phyloP scores from a whole-genome alignment of 345 rosid genomes.

The Citrus mangshanensis region DNA sequence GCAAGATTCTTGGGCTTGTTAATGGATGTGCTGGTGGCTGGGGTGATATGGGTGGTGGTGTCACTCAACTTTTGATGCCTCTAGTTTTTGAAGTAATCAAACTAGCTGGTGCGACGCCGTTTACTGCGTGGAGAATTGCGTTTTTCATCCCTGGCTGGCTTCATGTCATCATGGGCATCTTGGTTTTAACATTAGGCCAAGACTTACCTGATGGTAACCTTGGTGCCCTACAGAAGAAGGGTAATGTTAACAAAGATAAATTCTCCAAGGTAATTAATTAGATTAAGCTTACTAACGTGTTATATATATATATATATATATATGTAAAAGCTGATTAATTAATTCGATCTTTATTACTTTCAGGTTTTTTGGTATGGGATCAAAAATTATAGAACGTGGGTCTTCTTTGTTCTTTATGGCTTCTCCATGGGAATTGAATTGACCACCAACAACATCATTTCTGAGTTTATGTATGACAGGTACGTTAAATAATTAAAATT shows the following conservation, averaged over 20 bases:
- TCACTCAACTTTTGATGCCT: conserved; percentile 89
- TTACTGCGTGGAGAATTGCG: conserved; percentile 90
- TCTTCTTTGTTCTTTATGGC: conserved; percentile 80
- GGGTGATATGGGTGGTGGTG: conserved; percentile 98
- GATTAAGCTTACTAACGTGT: too few relatives aligned
- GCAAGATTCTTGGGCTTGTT: conserved; percentile 75
- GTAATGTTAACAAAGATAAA: conserved; percentile 65
- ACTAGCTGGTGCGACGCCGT: conserved; percentile 57
- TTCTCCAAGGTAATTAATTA: conserved; percentile 58
- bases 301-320: too few relatives aligned
- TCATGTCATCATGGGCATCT: conserved; percentile 65
- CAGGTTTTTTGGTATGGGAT: conserved; percentile 77
- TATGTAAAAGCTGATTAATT: background rate
- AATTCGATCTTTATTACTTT: background rate
- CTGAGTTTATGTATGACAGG: conserved; percentile 81
- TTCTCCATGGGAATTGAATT: conserved; percentile 89
- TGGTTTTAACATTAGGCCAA: conserved; percentile 75
- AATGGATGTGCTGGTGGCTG: conserved; percentile 92
- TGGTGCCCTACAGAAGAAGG: conserved; percentile 65
- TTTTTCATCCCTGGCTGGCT: conserved; percentile 75
- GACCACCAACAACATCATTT: conserved; percentile 66
- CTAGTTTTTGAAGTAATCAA: conserved; percentile 61
- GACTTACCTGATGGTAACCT: conserved; percentile 92
- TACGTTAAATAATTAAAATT: background rate
- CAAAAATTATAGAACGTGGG: conserved; percentile 86